Percentiles rank a stretch among this genome's conserved stretches.
Evolutionary conservation across 2,329 filamentous ascomycete species (phyloP).

Genomic region (Fusarium citri): DNA sequence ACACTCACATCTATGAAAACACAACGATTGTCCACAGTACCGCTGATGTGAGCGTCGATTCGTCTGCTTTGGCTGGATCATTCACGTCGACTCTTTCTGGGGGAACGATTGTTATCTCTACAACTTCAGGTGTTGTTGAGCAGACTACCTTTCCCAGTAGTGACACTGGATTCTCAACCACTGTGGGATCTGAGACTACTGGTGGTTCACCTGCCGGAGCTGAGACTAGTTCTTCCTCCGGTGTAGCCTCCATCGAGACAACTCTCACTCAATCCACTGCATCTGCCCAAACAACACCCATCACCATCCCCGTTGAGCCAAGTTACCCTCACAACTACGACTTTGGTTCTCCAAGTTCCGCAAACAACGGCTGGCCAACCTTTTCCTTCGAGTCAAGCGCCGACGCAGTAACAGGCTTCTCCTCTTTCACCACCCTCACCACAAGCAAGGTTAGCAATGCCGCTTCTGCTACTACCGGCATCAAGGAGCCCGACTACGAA

Average conservation of each 20-base stretch:
- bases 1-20: conserved; percentile 35
- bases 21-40: conserved; percentile 29
- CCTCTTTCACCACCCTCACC: conserved; percentile 41
- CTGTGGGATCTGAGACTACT: background rate
- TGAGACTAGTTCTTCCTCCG: conserved; percentile 1
- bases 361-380: conserved; percentile 19
- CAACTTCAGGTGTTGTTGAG: background rate
- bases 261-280: background rate
- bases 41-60: conserved; percentile 2
- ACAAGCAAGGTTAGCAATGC: conserved; percentile 33
- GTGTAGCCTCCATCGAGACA: background rate
- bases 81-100: conserved; percentile 12
- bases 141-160: background rate
- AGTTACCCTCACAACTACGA: conserved; percentile 29
- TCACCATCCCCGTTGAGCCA: background rate
- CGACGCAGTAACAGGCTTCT: conserved; percentile 16
- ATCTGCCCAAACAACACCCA: background rate
- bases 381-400: conserved; percentile 21
- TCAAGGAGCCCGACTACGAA: conserved; percentile 29
- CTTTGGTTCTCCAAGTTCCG: conserved; percentile 19
- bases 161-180: conserved; percentile 1
- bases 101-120: conserved; percentile 1
- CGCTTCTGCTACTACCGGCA: background rate
- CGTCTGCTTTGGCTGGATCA: conserved; percentile 17
- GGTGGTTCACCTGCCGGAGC: background rate